Evolutionary conservation across 2,329 filamentous ascomycete genomes (phyloP), one percentile per base, ranked within the genome.

Genomic region (Cladosporium austrohemisphaericum): DNA sequence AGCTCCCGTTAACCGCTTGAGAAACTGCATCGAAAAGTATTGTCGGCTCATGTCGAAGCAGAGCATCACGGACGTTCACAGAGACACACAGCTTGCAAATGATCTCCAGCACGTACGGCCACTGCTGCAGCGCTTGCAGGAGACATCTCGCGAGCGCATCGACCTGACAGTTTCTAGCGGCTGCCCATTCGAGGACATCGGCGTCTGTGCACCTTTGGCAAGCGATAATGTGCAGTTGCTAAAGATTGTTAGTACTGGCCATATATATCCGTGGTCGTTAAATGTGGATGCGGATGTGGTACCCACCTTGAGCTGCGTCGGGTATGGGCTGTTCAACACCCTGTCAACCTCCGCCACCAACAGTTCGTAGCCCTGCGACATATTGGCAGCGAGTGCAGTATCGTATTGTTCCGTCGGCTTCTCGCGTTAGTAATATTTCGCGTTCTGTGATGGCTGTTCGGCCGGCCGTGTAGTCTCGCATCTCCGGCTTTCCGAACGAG

Each of bases 111-210:
- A 76, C 71, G 52, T 76, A 75, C 3, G 72, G 68, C 64, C 76
- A 79, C 37, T 73, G 69, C 26, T 74, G 69, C 28, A 81, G 62
- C 20, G 72, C 74, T 51, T 77, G 71, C 23, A 76, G 60, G n/a
- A 79, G 57, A 26, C 65, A 63, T n/a, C 64, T 65, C 11, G 69
- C 68, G 18, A 82, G 63, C 18, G 65, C 61, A 9, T 65, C 63
- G 37, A 79, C 61, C 41, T 75, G 72, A 58, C 78, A 81, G 22
- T 70, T 69, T 51, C 77, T 73, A 14, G 64, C 68, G 26, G 69
- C 60, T 3, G 75, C 70, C 73, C 76, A 80, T 19, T 62, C 60
- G 6, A 62, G 62, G 11, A 81, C 65, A 4, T 65, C 64, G 11
- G 57, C 51, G 13, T 59, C 52, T 16, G 70, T 59, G 31, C 64